phyloP scores from a whole-genome alignment of 306 rosid genomes.

The Cicer chorassanicum region DNA sequence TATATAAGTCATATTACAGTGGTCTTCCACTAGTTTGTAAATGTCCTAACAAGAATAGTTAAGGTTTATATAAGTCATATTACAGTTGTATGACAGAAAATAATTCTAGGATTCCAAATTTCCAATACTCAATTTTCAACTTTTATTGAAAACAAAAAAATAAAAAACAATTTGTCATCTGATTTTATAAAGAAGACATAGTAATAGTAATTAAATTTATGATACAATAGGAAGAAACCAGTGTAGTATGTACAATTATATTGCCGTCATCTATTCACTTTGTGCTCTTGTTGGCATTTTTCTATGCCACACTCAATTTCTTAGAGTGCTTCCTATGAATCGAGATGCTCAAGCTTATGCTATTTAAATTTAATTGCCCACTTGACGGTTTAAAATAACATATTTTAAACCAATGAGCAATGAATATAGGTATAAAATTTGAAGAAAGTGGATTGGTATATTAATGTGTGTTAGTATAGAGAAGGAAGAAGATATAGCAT shows the following conservation, averaged over 20 bases:
- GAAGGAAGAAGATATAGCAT: background rate
- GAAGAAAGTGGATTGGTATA: background rate
- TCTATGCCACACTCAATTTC: background rate
- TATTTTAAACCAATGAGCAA: background rate
- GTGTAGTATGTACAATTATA: background rate
- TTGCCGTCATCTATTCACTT: too few species aligned
- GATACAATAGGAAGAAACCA: slow-evolving; percentile 2
- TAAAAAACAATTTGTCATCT: background rate
- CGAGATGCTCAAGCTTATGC: background rate
- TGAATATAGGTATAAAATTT: background rate
- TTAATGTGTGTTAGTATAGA: background rate
- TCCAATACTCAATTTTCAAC: background rate
- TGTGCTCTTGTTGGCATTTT: too few species aligned
- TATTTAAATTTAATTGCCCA: background rate
- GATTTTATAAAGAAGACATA: background rate
- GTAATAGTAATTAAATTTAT: background rate
- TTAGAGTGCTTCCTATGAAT: background rate
- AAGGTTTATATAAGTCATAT: background rate
- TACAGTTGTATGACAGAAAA: background rate
- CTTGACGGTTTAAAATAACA: background rate
- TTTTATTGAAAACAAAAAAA: background rate
- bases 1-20: background rate
- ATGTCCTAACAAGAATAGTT: background rate
- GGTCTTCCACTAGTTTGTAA: background rate
- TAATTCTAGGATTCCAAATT: background rate